Evolutionary conservation across 768 basidiomycete genomes (phyloP).

Genomic region (Mycena leptocephala): DNA sequence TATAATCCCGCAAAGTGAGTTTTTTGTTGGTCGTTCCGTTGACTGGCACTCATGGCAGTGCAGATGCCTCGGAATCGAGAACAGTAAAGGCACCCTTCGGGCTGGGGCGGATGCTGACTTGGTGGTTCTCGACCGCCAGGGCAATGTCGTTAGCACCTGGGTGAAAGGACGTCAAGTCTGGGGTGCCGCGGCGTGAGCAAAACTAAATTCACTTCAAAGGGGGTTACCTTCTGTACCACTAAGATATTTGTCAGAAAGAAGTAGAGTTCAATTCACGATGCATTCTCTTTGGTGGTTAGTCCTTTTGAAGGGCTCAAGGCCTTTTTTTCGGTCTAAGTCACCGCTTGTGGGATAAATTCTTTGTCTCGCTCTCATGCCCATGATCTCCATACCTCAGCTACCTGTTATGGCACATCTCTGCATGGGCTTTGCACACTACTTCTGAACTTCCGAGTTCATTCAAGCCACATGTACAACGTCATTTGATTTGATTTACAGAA

Average conservation of each 20-base stretch:
- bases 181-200: slow-evolving; percentile 47
- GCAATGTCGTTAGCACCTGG: slow-evolving; percentile 82
- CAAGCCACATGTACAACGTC: neutral
- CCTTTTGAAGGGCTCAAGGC: too few relatives aligned
- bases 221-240: neutral
- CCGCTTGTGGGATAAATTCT: too few relatives aligned
- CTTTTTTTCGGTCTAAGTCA: too few relatives aligned
- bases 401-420: too few relatives aligned
- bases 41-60: neutral
- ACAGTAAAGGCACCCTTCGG: slow-evolving; percentile 85
- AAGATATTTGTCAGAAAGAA: too few relatives aligned
- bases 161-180: slow-evolving; percentile 84
- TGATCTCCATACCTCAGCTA: neutral
- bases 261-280: too few relatives aligned
- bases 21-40: neutral
- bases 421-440: too few relatives aligned
- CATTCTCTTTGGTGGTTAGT: too few relatives aligned
- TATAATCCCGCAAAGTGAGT: slow-evolving; percentile 86
- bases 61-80: slow-evolving; percentile 85
- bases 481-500: neutral
- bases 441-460: neutral
- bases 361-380: too few relatives aligned
- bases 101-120: slow-evolving; percentile 92
- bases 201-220: neutral
- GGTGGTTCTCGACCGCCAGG: slow-evolving; percentile 79